Conservation (phyloP, 257 asterid species). For the Solanum peruvianum region DNA sequence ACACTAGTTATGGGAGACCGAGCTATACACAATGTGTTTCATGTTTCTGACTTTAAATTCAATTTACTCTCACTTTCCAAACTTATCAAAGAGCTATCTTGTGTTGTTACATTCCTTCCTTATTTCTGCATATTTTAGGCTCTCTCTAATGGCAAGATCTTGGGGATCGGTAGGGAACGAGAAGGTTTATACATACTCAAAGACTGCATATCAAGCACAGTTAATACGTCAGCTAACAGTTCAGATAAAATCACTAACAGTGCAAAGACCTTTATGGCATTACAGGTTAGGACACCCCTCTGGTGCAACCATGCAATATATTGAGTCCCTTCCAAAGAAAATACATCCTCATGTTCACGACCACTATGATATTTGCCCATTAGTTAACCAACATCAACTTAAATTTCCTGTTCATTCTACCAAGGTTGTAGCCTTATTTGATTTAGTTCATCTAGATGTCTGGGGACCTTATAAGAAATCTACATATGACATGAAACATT, state of each 20-base stretch:
- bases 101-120: not conserved
- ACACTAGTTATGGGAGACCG: not conserved
- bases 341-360: not conserved
- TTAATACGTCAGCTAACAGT: too few relatives aligned
- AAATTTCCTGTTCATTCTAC: not conserved
- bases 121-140: not conserved
- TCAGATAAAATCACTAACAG: too few relatives aligned
- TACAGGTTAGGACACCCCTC: not conserved
- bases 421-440: too few relatives aligned
- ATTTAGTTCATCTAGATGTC: not conserved
- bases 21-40: not conserved
- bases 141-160: not conserved
- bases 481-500: not conserved
- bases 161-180: not conserved
- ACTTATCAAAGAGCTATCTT: too few relatives aligned
- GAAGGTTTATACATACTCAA: not conserved
- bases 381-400: not conserved
- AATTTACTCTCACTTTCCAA: not conserved
- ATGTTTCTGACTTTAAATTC: too few relatives aligned
- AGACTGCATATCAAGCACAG: not conserved
- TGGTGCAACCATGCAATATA: not conserved
- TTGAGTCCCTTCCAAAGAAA: not conserved
- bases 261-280: not conserved
- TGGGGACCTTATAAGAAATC: not conserved
- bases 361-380: not conserved